phyloP scores from a whole-genome alignment of 495 filamentous ascomycete genomes.

The Xylona heveae region DNA sequence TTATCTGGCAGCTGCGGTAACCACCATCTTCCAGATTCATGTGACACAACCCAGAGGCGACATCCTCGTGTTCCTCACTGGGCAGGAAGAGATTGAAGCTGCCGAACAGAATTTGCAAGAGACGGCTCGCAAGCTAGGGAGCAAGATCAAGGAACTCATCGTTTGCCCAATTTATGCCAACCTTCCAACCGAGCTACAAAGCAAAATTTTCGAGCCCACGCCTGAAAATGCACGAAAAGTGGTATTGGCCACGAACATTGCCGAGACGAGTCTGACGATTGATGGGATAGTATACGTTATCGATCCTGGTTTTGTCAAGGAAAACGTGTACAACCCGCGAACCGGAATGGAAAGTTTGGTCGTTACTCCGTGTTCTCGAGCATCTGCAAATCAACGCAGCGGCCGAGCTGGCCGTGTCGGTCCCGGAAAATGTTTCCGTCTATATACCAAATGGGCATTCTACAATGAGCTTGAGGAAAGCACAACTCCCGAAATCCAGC shows the following conservation, averaged over 20 bases:
- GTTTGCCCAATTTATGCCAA: slow-evolving; percentile 82
- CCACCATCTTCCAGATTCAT: slow-evolving; percentile 92
- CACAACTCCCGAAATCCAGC: slow-evolving; percentile 86
- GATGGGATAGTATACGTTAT: slow-evolving; percentile 86
- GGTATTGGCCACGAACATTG: slow-evolving; percentile 77
- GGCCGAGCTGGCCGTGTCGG: slow-evolving; percentile 85
- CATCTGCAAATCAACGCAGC: slow-evolving; percentile 79
- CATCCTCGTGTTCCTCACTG: slow-evolving; percentile 78
- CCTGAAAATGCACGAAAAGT: slow-evolving; percentile 65
- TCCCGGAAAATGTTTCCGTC: slow-evolving; percentile 82
- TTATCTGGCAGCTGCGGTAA: slow-evolving; percentile 78
- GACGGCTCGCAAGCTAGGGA: slow-evolving; percentile 60
- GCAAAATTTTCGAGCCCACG: slow-evolving; percentile 79
- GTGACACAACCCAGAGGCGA: slow-evolving; percentile 70
- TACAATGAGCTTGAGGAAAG: slow-evolving; percentile 87
- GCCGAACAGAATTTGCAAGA: slow-evolving; percentile 65
- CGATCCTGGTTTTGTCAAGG: slow-evolving; percentile 82
- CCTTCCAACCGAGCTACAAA: slow-evolving; percentile 64
- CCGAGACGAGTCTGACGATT: slow-evolving; percentile 74
- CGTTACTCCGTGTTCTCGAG: slow-evolving; percentile 82
- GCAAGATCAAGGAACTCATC: slow-evolving; percentile 66
- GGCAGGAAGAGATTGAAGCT: slow-evolving; percentile 78
- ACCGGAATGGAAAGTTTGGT: slow-evolving; percentile 86
- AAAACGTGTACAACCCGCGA: slow-evolving; percentile 81
- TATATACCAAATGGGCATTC: slow-evolving; percentile 90